Percentiles rank a stretch among this genome's conserved stretches.
These are phyloP conservation scores for Chytriomyces sp. DNA, from an alignment of 192 early-diverging fungal species.

Conservation along the genomic window DNA sequence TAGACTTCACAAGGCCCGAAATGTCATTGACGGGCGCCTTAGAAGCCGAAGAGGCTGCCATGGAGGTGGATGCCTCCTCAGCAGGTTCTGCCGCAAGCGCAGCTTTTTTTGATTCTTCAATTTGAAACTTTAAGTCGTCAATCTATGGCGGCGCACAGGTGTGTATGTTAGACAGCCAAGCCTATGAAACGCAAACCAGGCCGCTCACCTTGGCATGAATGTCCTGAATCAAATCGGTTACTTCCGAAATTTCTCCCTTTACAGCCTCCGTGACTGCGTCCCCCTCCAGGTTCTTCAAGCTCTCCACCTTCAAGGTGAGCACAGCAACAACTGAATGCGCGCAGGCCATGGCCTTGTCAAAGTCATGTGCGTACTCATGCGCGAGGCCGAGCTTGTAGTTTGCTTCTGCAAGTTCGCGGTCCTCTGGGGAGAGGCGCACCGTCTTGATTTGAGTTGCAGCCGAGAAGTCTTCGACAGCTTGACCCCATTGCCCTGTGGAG, in stretches of 20 bases:
- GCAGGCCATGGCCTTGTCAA: slow-evolving; percentile 56
- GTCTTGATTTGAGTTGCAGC: slow-evolving; percentile 60
- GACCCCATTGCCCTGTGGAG: slow-evolving; percentile 63
- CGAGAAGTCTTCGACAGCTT: slow-evolving; percentile 64
- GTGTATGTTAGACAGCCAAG: neutral
- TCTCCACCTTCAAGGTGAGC: slow-evolving; percentile 51
- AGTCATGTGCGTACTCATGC: slow-evolving; percentile 57
- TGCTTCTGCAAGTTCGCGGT: slow-evolving; percentile 69
- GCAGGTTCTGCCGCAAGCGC: neutral
- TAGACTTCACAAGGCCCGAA: slow-evolving; percentile 49
- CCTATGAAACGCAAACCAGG: neutral
- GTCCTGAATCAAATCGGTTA: slow-evolving; percentile 63
- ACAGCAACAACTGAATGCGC: slow-evolving; percentile 59
- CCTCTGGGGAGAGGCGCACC: slow-evolving; percentile 44
- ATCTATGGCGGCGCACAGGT: slow-evolving; percentile 13
- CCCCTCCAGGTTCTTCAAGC: slow-evolving; percentile 45
- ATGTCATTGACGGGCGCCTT: slow-evolving; percentile 50
- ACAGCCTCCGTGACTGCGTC: slow-evolving; percentile 47
- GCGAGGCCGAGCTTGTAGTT: slow-evolving; percentile 74
- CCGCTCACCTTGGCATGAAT: slow-evolving; percentile 63
- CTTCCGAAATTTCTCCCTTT: slow-evolving; percentile 57
- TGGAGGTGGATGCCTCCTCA: slow-evolving; percentile 10
- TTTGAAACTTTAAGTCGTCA: slow-evolving; percentile 33
- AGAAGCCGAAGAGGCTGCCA: slow-evolving; percentile 4
- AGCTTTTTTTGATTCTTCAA: slow-evolving; percentile 34